These are phyloP conservation scores for Neurospora hispaniola DNA, from an alignment of 495 filamentous ascomycete genomes.

Conservation along the genomic window DNA sequence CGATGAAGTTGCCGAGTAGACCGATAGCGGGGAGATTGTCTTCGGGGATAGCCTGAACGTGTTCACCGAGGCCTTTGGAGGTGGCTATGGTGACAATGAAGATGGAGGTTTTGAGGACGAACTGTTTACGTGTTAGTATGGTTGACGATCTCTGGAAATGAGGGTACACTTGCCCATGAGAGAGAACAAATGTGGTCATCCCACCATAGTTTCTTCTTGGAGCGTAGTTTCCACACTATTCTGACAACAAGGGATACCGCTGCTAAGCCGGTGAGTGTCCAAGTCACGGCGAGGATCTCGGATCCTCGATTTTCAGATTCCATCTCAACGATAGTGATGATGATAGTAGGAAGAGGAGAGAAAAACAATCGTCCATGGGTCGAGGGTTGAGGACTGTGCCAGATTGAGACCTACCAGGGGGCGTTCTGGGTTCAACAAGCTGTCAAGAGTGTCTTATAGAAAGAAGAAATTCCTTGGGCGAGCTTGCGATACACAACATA, in stretches of 20 bases:
- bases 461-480: neutral
- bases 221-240: conserved; percentile 22
- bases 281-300: conserved; percentile 14
- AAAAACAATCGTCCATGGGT: neutral
- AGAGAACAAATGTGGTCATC: conserved; percentile 26
- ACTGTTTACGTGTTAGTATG: conserved; percentile 1
- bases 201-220: conserved; percentile 23
- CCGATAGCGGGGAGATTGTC: conserved; percentile 10
- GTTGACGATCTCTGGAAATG: neutral
- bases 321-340: conserved; percentile 1
- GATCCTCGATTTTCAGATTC: conserved; percentile 11
- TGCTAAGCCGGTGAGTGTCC: conserved; percentile 17
- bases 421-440: neutral
- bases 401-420: neutral
- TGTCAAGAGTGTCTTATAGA: neutral
- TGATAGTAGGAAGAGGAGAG: neutral
- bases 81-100: conserved; percentile 16
- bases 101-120: conserved; percentile 13
- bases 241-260: conserved; percentile 20
- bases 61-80: conserved; percentile 18
- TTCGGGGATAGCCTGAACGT: conserved; percentile 13
- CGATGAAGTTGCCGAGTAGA: conserved; percentile 17
- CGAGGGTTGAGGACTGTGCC: neutral
- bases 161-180: conserved; percentile 20
- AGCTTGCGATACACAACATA: neutral